Conservation (phyloP, 768 basidiomycete genomes). For the Cubamyces sp. region DNA sequence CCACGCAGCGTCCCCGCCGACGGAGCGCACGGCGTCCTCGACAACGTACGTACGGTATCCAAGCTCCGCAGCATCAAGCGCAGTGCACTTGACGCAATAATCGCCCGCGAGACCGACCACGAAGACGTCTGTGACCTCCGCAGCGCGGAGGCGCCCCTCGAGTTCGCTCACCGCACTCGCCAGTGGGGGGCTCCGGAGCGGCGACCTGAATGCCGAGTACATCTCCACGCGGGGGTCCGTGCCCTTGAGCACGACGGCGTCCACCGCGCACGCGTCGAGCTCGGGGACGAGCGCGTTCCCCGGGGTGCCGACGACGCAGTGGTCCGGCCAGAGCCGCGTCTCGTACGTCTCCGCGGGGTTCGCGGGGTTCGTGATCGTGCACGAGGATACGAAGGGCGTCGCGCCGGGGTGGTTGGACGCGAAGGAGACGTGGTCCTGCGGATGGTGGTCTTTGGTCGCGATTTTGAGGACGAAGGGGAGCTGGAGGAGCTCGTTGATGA, state of each 20-base stretch:
- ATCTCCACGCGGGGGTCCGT: conserved; percentile 64
- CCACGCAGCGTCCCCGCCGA: conserved; percentile 32
- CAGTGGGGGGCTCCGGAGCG: conserved; percentile 52
- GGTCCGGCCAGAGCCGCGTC: conserved; percentile 71
- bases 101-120: conserved; percentile 76
- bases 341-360: conserved; percentile 38
- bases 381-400: conserved; percentile 46
- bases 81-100: conserved; percentile 71
- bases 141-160: conserved; percentile 43
- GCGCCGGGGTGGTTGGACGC: conserved; percentile 51
- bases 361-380: conserved; percentile 39
- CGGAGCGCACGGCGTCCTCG: conserved; percentile 32
- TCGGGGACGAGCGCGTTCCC: conserved; percentile 67
- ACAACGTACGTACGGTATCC: conserved; percentile 34
- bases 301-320: conserved; percentile 64
- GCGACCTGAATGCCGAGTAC: conserved; percentile 71
- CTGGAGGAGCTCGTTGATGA: conserved; percentile 60
- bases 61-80: conserved; percentile 44
- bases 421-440: conserved; percentile 72
- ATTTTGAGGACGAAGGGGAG: conserved; percentile 56
- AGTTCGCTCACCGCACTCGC: conserved; percentile 51
- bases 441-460: conserved; percentile 65
- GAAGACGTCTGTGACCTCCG: conserved; percentile 59
- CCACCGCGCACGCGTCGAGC: conserved; percentile 44
- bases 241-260: conserved; percentile 58